Conservation (phyloP, 495 filamentous ascomycete species). For the Parachaetomium inaequale region DNA sequence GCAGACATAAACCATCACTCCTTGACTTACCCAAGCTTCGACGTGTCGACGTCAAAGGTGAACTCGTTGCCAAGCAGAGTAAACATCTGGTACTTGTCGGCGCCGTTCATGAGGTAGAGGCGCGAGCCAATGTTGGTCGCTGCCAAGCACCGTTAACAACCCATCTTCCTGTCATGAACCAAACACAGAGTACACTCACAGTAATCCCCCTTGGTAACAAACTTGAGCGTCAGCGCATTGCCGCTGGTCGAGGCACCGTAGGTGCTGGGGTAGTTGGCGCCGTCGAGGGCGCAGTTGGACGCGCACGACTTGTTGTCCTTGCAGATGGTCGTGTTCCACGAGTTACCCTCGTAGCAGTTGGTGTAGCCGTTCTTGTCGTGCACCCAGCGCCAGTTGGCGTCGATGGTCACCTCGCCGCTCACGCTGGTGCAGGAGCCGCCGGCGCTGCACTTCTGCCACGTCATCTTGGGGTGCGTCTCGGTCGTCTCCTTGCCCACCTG, state of each 20-base stretch:
- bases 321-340: conserved; percentile 44
- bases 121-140: conserved; percentile 51
- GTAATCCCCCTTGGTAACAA: conserved; percentile 52
- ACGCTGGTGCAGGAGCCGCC: conserved; percentile 48
- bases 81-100: conserved; percentile 54
- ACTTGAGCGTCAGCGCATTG: conserved; percentile 48
- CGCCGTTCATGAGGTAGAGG: conserved; percentile 52
- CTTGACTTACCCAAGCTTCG: conserved; percentile 30
- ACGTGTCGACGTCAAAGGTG: conserved; percentile 58
- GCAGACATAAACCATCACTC: not conserved
- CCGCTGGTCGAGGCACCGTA: conserved; percentile 49
- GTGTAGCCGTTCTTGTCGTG: conserved; percentile 35
- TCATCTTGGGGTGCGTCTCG: conserved; percentile 57
- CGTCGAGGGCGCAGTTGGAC: conserved; percentile 45
- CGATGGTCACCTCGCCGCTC: conserved; percentile 43
- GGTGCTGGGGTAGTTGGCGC: conserved; percentile 46
- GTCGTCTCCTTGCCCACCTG: conserved; percentile 52
- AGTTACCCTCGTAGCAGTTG: conserved; percentile 53
- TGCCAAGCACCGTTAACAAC: not conserved
- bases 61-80: conserved; percentile 55
- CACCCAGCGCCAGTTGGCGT: conserved; percentile 53
- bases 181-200: not conserved
- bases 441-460: conserved; percentile 54
- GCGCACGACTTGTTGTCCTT: conserved; percentile 39
- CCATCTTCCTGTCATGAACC: rapidly evolving